These are phyloP conservation scores for Pichia sp. DNA, from an alignment of 1,139 yeast species.

Conservation along the genomic window DNA sequence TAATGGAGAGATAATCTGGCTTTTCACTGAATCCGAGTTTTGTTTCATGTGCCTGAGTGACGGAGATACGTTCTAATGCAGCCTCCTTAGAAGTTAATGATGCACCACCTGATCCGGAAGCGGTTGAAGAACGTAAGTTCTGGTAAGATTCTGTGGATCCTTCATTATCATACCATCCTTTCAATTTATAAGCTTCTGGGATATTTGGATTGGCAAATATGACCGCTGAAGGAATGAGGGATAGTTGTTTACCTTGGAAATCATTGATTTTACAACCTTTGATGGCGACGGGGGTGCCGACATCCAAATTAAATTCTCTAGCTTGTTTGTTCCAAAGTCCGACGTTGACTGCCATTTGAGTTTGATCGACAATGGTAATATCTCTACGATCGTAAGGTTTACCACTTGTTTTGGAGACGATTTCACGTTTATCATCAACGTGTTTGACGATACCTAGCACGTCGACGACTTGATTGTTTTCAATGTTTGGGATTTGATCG, in stretches of 20 bases:
- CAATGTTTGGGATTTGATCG: constrained; percentile 56
- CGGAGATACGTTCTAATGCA: constrained; percentile 48
- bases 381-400: constrained; percentile 91
- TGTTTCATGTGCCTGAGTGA: constrained; percentile 60
- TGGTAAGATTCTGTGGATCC: constrained; percentile 61
- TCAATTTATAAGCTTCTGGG: constrained; percentile 76
- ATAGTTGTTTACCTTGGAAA: constrained; percentile 79
- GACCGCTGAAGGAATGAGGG: constrained; percentile 74
- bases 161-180: constrained; percentile 91
- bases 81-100: constrained; percentile 25
- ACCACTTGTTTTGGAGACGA: constrained; percentile 89
- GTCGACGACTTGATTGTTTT: constrained; percentile 69
- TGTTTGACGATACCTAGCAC: constrained; percentile 81
- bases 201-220: constrained; percentile 78
- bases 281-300: constrained; percentile 83
- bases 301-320: constrained; percentile 60
- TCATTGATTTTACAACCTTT: constrained; percentile 89
- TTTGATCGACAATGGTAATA: constrained; percentile 75
- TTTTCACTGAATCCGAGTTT: constrained; percentile 67
- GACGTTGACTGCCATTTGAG: constrained; percentile 66
- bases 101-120: too few relatives aligned
- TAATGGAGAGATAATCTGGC: constrained; percentile 70
- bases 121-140: constrained; percentile 39
- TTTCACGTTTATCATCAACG: constrained; percentile 66
- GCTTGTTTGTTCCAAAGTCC: constrained; percentile 94